Base-by-base conservation (phyloP, 768 basidiomycete genomes). In the Podaxis sp. region DNA sequence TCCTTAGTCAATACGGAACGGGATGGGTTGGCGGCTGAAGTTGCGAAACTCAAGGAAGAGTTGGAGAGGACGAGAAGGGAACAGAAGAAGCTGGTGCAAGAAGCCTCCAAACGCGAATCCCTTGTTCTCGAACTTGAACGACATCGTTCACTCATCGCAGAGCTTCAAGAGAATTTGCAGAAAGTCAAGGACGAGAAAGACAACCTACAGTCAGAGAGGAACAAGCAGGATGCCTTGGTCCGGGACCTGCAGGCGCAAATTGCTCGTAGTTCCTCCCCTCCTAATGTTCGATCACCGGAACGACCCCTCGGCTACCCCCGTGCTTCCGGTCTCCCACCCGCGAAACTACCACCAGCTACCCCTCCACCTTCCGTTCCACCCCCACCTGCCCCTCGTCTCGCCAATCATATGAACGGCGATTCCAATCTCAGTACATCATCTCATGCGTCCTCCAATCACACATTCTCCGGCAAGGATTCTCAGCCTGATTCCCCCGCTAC, bases 311-410 rank as follows among this genome's bases (percentile, higher is more conserved):
- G 84, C 11, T 89, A 84, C 70, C 80, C 80, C 39, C 84, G 90
- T 61, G 75, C 82, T 59, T 83, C 82, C 63, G 85, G 84, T 48
- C 74, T 92, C 54, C 84, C 90, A 46, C 77, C 85, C 30, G 79
- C 85, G 68, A 95, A 95, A 74, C 83, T 91, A 15, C 94, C 94
- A 33, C 95, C 94, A 17, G 90, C 92, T 0, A 91, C 90, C 0
- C 94, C 95, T 8, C 93, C 95, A 11, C 95, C 95, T 0, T 83
- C 90, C 36, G 84, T 93, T 11, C 95, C 95, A 0, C 92, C 92
- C 22, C 92, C 91, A 1, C 92, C 92, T 17, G 86, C 88, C 4
- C 92, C 92, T 26, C 84, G 80, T 63, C 72, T 69, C 36, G 63
- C 70, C 22, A 70, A 71, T 6, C 74, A 78, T 63, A 68, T 73